Evolutionary conservation across 2,329 filamentous ascomycete species (phyloP).

Genomic region (Aureobasidium musti): DNA sequence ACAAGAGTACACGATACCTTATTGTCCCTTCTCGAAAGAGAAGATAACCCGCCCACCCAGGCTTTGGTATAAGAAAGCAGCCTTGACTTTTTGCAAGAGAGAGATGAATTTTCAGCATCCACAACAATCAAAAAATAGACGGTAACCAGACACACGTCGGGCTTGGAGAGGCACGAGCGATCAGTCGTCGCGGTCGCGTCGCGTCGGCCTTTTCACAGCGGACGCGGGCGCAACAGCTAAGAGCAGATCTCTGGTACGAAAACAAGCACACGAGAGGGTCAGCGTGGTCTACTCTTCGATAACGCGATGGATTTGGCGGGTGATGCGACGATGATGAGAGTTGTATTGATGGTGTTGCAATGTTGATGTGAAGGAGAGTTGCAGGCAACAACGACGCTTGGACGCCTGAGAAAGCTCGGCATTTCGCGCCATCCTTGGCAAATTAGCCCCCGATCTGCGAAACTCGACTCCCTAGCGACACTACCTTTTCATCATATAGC

Average conservation of each 20-base stretch:
- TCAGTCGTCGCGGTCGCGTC: slow-evolving; percentile 17
- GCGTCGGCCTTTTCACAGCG: slow-evolving; percentile 3
- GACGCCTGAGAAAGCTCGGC: neutral
- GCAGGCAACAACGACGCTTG: neutral
- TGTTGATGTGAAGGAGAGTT: neutral
- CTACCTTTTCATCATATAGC: too few species aligned
- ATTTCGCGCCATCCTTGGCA: too few species aligned
- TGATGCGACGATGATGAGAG: neutral
- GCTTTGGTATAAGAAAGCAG: neutral
- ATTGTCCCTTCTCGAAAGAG: neutral
- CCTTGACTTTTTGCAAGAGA: neutral
- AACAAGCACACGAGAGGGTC: slow-evolving; percentile 14
- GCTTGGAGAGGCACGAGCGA: slow-evolving; percentile 4
- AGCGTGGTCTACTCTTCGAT: neutral
- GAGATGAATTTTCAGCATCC: too few species aligned
- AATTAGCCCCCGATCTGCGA: too few species aligned
- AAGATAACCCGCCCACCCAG: slow-evolving; percentile 11
- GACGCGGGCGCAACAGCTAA: neutral
- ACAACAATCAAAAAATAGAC: neutral
- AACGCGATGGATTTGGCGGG: neutral
- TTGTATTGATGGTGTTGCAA: neutral
- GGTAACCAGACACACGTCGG: slow-evolving; percentile 15
- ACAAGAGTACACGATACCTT: neutral
- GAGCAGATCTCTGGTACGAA: neutral
- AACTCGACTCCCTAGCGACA: too few species aligned